Conservation (phyloP, 495 filamentous ascomycete species). For the Neurospora sp. region DNA sequence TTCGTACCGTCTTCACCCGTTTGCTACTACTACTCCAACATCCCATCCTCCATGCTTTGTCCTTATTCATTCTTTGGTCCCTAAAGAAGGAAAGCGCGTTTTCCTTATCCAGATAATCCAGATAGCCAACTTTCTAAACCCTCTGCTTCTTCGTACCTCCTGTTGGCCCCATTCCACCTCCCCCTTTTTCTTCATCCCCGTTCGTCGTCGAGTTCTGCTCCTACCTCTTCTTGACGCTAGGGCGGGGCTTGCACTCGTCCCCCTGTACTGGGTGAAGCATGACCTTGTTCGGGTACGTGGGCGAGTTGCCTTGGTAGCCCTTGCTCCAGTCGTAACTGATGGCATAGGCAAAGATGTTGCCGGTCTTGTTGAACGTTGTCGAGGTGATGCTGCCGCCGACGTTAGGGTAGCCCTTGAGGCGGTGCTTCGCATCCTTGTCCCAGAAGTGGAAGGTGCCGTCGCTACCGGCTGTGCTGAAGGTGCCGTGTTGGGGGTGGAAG, state of each 20-base stretch:
- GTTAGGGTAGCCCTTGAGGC: slow-evolving; percentile 82
- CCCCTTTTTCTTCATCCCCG: neutral
- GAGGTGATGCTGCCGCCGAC: slow-evolving; percentile 75
- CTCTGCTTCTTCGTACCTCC: neutral
- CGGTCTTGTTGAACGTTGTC: slow-evolving; percentile 72
- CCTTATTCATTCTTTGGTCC: neutral
- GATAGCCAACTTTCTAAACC: neutral
- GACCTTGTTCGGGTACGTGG: slow-evolving; percentile 66
- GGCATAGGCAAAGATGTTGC: slow-evolving; percentile 84
- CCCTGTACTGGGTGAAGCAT: slow-evolving; percentile 78
- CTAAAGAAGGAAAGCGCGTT: neutral
- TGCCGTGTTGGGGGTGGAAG: slow-evolving; percentile 80
- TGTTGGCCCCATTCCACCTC: neutral
- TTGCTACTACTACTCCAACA: neutral
- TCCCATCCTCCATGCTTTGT: neutral
- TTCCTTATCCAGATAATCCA: neutral
- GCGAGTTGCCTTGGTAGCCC: slow-evolving; percentile 68
- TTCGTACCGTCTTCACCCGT: neutral
- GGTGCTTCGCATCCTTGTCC: slow-evolving; percentile 90
- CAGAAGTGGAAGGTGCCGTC: slow-evolving; percentile 94
- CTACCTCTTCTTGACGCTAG: slow-evolving; percentile 33
- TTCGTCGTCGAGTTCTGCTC: neutral
- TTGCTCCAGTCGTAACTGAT: slow-evolving; percentile 96
- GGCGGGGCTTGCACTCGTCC: slow-evolving; percentile 53
- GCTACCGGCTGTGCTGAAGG: slow-evolving; percentile 83